Evolutionary conservation across 495 filamentous ascomycete species (phyloP).

Genomic region (Aspergillus sparsus): DNA sequence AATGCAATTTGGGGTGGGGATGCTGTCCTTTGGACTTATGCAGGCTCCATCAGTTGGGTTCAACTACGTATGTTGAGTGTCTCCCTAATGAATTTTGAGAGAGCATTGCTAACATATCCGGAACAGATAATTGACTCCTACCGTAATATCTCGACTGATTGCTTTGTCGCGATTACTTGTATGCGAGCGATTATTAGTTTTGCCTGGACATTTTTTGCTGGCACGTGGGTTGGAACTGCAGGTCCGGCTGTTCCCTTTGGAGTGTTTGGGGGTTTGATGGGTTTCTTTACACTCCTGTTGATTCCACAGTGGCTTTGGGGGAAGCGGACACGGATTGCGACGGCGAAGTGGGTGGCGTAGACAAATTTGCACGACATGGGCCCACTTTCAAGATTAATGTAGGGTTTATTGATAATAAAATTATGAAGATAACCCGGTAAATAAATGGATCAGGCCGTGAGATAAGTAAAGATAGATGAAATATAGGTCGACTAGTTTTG

Average conservation of each 20-base stretch:
- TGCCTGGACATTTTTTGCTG: constrained; percentile 25
- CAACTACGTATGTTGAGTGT: constrained; percentile 14
- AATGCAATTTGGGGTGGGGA: constrained; percentile 20
- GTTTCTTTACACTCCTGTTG: constrained; percentile 17
- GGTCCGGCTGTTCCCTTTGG: constrained; percentile 25
- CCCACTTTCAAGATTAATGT: background rate
- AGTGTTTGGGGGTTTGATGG: constrained; percentile 24
- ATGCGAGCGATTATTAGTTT: constrained; percentile 26
- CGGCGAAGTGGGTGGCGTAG: constrained; percentile 20
- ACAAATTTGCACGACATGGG: background rate
- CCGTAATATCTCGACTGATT: constrained; percentile 16
- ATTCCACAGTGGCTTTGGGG: constrained; percentile 23
- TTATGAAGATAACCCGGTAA: too few relatives aligned
- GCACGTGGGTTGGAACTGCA: constrained; percentile 20
- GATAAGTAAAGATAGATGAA: background rate
- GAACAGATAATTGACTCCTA: constrained; percentile 24
- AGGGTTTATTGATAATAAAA: too few relatives aligned
- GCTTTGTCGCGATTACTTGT: constrained; percentile 25
- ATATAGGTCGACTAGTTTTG: background rate
- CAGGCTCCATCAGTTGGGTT: constrained; percentile 20
- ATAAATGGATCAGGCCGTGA: background rate
- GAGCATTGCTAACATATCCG: background rate
- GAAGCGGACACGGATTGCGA: constrained; percentile 26
- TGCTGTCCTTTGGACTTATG: constrained; percentile 21
- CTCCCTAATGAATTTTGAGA: background rate